Conservation (phyloP, 1,284 basidiomycete species). For the Mixia osmundae region DNA sequence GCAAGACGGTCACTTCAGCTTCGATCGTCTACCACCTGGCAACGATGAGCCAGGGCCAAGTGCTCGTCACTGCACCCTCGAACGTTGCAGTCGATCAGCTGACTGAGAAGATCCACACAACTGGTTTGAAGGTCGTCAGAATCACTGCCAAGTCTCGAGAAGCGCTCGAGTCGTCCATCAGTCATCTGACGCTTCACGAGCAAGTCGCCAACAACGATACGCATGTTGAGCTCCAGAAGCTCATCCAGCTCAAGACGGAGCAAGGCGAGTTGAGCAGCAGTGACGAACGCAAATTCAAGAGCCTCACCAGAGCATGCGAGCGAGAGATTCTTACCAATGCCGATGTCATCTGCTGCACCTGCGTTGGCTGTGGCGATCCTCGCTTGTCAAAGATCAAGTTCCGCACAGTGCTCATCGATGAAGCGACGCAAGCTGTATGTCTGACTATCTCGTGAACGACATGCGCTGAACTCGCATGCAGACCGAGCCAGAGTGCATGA, state of each 20-base stretch:
- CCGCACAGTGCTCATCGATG: conserved; percentile 92
- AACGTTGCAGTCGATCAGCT: conserved; percentile 99
- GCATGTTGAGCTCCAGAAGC: conserved; percentile 83
- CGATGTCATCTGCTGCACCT: conserved; percentile 96
- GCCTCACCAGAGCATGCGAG: conserved; percentile 78
- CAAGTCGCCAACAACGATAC: conserved; percentile 71
- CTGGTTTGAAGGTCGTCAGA: conserved; percentile 90
- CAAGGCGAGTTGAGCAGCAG: conserved; percentile 88
- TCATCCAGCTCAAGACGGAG: conserved; percentile 91
- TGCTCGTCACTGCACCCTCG: conserved; percentile 93
- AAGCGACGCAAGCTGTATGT: conserved; percentile 86
- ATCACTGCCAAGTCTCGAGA: conserved; percentile 94
- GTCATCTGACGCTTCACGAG: conserved; percentile 84
- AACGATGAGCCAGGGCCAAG: conserved; percentile 98
- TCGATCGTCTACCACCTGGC: conserved; percentile 96
- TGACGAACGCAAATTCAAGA: conserved; percentile 95
- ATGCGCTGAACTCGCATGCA: conserved; percentile 5
- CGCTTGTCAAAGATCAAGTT: conserved; percentile 91
- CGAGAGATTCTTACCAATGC: conserved; percentile 87
- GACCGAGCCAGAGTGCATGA: conserved; percentile 70
- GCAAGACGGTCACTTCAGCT: conserved; percentile 98
- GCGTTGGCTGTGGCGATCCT: conserved; percentile 92
- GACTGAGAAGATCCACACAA: conserved; percentile 93
- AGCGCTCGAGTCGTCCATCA: conserved; percentile 77
- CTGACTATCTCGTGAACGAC: not conserved